These are phyloP conservation scores for Cyberlindnera samutprakarnensis DNA, from an alignment of 805 yeast genomes.

Conservation along the genomic window DNA sequence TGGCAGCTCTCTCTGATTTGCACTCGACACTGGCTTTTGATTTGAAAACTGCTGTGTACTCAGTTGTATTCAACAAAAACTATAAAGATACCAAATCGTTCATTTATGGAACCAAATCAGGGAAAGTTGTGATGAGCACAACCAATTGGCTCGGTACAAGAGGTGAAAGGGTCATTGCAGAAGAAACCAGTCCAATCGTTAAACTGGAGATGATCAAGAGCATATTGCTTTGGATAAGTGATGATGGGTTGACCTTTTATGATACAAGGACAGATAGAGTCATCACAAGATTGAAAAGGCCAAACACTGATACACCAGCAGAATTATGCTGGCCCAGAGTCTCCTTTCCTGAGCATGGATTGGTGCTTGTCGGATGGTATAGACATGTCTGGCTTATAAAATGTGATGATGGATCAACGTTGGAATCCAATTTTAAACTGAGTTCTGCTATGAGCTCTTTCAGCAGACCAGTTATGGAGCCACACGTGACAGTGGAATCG, in stretches of 20 bases:
- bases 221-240: slow-evolving; percentile 76
- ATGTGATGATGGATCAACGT: slow-evolving; percentile 24
- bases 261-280: slow-evolving; percentile 44
- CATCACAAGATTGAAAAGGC: slow-evolving; percentile 48
- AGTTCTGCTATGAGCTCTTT: slow-evolving; percentile 40
- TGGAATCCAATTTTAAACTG: slow-evolving; percentile 16
- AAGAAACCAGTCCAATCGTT: slow-evolving; percentile 61
- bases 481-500: slow-evolving; percentile 37
- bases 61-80: slow-evolving; percentile 72
- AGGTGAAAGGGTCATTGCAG: slow-evolving; percentile 50
- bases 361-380: slow-evolving; percentile 79
- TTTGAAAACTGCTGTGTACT: slow-evolving; percentile 81
- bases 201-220: slow-evolving; percentile 57
- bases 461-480: slow-evolving; percentile 30
- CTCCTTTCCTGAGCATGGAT: slow-evolving; percentile 53
- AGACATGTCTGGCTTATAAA: slow-evolving; percentile 65
- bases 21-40: slow-evolving; percentile 47
- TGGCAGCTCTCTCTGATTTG: slow-evolving; percentile 48
- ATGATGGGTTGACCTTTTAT: slow-evolving; percentile 64
- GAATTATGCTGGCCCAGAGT: slow-evolving; percentile 83
- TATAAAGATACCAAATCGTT: slow-evolving; percentile 58
- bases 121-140: slow-evolving; percentile 66
- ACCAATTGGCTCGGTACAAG: slow-evolving; percentile 86
- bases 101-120: slow-evolving; percentile 86
- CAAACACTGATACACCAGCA: slow-evolving; percentile 46